Conservation (phyloP, 805 yeast species). For the Saturnispora ahearnii region DNA sequence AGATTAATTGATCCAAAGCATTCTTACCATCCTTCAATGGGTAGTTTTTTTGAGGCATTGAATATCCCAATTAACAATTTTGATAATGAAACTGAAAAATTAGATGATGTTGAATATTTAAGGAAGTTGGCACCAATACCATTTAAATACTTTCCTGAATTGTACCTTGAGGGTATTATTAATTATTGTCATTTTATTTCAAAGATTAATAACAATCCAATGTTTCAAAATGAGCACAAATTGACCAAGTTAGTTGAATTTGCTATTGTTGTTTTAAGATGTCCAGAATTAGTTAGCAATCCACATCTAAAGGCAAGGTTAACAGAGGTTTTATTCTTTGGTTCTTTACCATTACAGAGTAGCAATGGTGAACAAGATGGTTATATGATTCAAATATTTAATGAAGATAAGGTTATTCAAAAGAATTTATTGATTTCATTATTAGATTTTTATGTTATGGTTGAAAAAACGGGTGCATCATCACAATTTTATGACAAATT, state of each 20-base stretch:
- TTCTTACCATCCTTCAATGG: constrained; percentile 39
- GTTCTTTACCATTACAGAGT: constrained; percentile 46
- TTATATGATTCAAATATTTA: constrained; percentile 58
- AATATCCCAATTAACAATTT: constrained; percentile 49
- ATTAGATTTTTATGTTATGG: constrained; percentile 85
- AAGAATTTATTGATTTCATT: constrained; percentile 71
- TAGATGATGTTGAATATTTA: constrained; percentile 66
- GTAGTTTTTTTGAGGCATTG: constrained; percentile 23
- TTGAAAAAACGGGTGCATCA: constrained; percentile 92
- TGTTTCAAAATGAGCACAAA: constrained; percentile 44
- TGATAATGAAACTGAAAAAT: constrained; percentile 55
- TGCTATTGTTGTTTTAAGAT: constrained; percentile 64
- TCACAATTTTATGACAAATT: constrained; percentile 95
- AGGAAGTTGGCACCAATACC: constrained; percentile 61
- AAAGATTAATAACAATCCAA: constrained; percentile 46
- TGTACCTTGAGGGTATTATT: constrained; percentile 70
- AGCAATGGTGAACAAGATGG: constrained; percentile 52
- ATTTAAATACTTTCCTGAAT: constrained; percentile 81
- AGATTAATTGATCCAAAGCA: constrained; percentile 68
- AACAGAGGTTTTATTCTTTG: constrained; percentile 71
- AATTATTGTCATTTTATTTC: constrained; percentile 59
- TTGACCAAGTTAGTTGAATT: constrained; percentile 57
- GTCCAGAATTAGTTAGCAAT: constrained; percentile 78
- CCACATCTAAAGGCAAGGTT: constrained; percentile 87
- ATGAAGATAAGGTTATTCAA: constrained; percentile 50